Conservation (phyloP, 345 rosid genomes). For the Camelina hispida region DNA sequence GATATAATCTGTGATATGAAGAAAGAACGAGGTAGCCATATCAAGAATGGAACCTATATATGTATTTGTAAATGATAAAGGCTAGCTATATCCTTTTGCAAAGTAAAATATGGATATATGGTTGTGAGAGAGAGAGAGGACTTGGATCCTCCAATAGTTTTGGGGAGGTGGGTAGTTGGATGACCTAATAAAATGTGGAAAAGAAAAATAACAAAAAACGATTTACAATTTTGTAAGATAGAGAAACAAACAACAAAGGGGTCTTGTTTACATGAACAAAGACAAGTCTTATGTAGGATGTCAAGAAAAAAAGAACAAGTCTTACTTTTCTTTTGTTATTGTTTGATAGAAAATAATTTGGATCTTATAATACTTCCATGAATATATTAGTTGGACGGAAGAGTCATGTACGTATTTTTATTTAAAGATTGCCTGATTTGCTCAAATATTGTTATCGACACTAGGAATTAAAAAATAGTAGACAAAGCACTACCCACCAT, state of each 20-base stretch:
- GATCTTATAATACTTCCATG: conserved; percentile 1
- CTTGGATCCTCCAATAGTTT: conserved; percentile 47
- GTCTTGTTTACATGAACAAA: conserved; percentile 2
- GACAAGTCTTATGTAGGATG: conserved; percentile 1
- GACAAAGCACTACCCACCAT: conserved; percentile 39
- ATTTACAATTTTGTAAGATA: conserved; percentile 11
- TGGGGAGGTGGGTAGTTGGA: conserved; percentile 44
- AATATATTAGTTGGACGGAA: conserved; percentile 23
- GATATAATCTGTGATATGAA: conserved; percentile 5
- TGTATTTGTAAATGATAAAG: conserved; percentile 13
- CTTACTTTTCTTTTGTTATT: neutral
- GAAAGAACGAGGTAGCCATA: conserved; percentile 26
- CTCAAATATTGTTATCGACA: conserved; percentile 22
- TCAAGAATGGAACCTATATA: conserved; percentile 8
- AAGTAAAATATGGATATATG: conserved; percentile 30
- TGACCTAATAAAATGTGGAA: conserved; percentile 35
- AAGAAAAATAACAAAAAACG: neutral
- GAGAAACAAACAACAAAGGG: conserved; percentile 16
- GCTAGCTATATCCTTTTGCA: neutral
- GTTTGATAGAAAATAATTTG: conserved; percentile 21
- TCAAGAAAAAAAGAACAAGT: neutral
- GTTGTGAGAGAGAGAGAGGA: conserved; percentile 42
- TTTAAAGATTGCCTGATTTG: conserved; percentile 16
- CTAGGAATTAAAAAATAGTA: neutral
- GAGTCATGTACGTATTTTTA: conserved; percentile 3